Percentiles rank a stretch among this genome's conserved stretches.
These are phyloP conservation scores for Cercospora citrullina DNA, from an alignment of 2,329 filamentous ascomycete genomes.

Conservation along the genomic window DNA sequence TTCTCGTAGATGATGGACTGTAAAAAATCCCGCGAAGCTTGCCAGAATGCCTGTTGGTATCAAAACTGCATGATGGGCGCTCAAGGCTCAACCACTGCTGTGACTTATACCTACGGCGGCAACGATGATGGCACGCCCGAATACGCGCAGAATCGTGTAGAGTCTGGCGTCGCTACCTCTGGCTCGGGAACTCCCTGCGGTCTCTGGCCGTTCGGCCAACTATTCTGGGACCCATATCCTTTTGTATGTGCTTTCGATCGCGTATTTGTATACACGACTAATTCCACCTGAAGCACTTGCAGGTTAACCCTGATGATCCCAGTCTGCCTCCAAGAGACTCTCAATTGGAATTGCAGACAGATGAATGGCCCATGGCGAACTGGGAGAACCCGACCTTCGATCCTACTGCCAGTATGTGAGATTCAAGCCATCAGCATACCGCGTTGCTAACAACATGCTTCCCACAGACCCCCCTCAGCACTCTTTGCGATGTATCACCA, in stretches of 20 bases:
- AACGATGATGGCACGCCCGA: background rate
- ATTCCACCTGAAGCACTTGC: background rate
- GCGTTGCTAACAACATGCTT: background rate
- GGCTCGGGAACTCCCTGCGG: background rate
- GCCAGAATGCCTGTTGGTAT: background rate
- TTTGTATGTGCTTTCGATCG: background rate
- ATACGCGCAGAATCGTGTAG: background rate
- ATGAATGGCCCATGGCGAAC: background rate
- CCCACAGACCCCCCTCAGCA: background rate
- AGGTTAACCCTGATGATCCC: background rate
- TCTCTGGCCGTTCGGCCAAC: background rate
- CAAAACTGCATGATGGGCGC: background rate
- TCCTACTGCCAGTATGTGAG: background rate
- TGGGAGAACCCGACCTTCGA: background rate
- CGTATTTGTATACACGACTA: background rate
- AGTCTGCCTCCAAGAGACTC: background rate
- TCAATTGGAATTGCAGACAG: background rate
- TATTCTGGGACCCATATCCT: background rate
- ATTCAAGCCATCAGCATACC: background rate
- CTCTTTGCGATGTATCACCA: background rate
- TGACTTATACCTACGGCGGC: background rate
- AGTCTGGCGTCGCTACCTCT: background rate
- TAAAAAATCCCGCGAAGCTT: background rate
- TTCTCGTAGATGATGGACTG: background rate
- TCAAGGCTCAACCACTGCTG: background rate